Percentiles rank a stretch among this genome's conserved stretches.
phyloP scores from a whole-genome alignment of 306 rosid species.

The Psophocarpus tetragonolobus region DNA sequence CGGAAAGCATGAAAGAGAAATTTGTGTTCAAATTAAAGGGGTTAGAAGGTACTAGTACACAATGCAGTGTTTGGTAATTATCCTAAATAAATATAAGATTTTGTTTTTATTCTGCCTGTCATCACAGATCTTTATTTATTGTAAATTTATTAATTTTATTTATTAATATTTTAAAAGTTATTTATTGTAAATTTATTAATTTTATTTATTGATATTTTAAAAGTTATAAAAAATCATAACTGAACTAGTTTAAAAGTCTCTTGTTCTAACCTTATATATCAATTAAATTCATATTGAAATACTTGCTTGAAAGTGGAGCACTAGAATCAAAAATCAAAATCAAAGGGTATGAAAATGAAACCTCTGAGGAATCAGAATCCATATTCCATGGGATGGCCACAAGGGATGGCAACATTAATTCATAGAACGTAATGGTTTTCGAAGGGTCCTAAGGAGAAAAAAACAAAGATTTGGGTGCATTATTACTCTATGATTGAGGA shows the following conservation, averaged over 20 bases:
- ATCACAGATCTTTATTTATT: no score
- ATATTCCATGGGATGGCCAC: background rate
- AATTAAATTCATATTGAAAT: no score
- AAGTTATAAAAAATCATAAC: no score
- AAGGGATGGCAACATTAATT: background rate
- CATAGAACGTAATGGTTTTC: background rate
- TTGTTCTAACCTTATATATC: no score
- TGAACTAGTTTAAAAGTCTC: no score
- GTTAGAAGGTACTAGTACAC: background rate
- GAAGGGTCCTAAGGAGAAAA: background rate
- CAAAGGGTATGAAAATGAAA: background rate
- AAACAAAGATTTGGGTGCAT: constrained; percentile 10
- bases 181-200: no score
- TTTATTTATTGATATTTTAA: no score
- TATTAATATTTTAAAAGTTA: no score
- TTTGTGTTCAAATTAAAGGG: background rate
- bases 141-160: no score
- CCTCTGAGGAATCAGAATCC: background rate
- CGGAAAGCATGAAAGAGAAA: constrained; percentile 11
- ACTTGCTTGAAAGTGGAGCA: no score
- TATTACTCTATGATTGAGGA: constrained; percentile 40
- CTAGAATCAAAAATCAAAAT: background rate
- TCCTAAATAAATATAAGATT: background rate
- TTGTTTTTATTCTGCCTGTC: background rate
- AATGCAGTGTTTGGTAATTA: background rate